These are phyloP conservation scores for Amylocarpus encephaloides DNA, from an alignment of 2,329 filamentous ascomycete genomes.

Conservation along the genomic window DNA sequence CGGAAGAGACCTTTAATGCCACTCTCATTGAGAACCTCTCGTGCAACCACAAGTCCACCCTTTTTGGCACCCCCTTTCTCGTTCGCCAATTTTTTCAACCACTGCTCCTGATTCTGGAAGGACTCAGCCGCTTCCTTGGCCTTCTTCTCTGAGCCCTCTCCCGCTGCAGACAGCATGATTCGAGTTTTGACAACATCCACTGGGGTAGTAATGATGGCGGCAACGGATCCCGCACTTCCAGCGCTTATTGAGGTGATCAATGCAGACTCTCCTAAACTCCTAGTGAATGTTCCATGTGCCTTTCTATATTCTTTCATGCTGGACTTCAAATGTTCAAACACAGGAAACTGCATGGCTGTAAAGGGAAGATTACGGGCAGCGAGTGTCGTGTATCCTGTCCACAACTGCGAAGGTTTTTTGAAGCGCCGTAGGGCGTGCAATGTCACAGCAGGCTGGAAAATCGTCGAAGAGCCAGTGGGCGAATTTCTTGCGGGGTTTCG, in stretches of 20 bases:
- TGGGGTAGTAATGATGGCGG: conserved; percentile 79
- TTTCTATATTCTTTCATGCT: conserved; percentile 42
- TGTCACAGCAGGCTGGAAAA: conserved; percentile 44
- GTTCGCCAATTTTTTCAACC: conserved; percentile 17
- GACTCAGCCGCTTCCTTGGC: conserved; percentile 22
- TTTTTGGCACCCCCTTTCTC: conserved; percentile 32
- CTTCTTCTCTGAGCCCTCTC: conserved; percentile 27
- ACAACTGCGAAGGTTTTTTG: conserved; percentile 49
- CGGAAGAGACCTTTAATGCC: conserved; percentile 71
- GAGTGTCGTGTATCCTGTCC: conserved; percentile 71
- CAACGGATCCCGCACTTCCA: conserved; percentile 64
- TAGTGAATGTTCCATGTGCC: conserved; percentile 21
- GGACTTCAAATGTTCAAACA: conserved; percentile 68
- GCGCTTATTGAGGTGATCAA: conserved; percentile 68
- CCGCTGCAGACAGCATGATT: conserved; percentile 66
- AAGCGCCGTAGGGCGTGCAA: conserved; percentile 52
- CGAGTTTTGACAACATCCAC: conserved; percentile 86
- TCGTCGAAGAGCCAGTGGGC: conserved; percentile 33
- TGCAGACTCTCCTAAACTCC: conserved; percentile 56
- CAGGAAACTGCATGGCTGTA: conserved; percentile 80
- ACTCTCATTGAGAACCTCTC: conserved; percentile 57
- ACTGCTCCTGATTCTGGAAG: conserved; percentile 25
- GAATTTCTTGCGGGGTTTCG: conserved; percentile 29
- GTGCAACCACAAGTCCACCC: conserved; percentile 53
- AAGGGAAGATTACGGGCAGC: conserved; percentile 80